Conservation (phyloP, 495 filamentous ascomycete species). For the Lindgomyces ingoldianus region DNA sequence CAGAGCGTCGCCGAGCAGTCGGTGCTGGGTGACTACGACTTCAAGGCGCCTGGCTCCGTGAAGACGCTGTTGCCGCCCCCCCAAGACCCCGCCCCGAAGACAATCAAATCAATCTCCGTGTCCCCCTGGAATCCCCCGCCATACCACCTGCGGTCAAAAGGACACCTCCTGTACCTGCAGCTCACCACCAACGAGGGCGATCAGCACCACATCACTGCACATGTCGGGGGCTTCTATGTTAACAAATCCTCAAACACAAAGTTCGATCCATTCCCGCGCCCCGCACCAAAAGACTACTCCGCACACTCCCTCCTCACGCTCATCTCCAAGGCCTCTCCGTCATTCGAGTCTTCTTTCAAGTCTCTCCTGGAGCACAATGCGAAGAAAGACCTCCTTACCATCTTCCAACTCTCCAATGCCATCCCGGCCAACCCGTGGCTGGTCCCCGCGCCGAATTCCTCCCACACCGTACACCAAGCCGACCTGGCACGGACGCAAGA, state of each 20-base stretch:
- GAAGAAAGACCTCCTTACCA: conserved; percentile 80
- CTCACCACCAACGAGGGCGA: conserved; percentile 89
- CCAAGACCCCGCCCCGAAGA: conserved; percentile 72
- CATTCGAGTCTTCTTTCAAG: conserved; percentile 72
- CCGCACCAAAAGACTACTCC: conserved; percentile 64
- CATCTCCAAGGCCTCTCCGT: conserved; percentile 74
- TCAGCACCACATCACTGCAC: conserved; percentile 86
- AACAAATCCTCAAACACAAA: conserved; percentile 88
- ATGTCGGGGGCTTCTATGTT: conserved; percentile 93
- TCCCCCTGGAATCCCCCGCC: conserved; percentile 97
- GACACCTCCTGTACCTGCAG: conserved; percentile 89
- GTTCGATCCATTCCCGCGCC: conserved; percentile 84
- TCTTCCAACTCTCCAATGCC: conserved; percentile 92
- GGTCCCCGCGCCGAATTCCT: conserved; percentile 65
- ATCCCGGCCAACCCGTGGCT: conserved; percentile 93
- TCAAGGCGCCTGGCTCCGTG: conserved; percentile 65
- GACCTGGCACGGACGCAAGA: conserved; percentile 92
- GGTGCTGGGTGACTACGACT: conserved; percentile 61
- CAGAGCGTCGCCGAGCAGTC: conserved; percentile 6
- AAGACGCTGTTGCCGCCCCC: conserved; percentile 68
- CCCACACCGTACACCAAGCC: conserved; percentile 67
- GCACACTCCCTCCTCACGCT: conserved; percentile 87
- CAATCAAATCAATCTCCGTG: conserved; percentile 81
- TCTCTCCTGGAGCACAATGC: conserved; percentile 77
- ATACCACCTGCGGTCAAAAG: conserved; percentile 82